Evolutionary conservation across 352 stramenopile genomes (phyloP), one percentile per base, ranked within the genome.

Genomic region (Phytophthora pinifolia): DNA sequence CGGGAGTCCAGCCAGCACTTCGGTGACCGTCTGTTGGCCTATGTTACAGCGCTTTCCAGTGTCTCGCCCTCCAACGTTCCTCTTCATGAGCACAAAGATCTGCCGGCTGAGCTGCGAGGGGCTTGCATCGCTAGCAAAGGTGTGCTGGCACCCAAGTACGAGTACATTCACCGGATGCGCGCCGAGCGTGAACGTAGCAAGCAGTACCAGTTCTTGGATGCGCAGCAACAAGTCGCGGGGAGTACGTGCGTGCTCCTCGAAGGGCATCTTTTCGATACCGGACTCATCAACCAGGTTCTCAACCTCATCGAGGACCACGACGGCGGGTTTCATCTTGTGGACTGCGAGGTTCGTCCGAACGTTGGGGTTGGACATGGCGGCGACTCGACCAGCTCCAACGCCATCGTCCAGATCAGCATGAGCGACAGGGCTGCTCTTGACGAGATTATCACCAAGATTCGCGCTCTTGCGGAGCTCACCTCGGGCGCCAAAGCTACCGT

Each of bases 211-310:
- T 92, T 89, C 53, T 67, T 83, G 41, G 68, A 68, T 54, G 80
- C 83, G 9, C 86, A 88, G 58, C 78, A 83, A 41, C 68, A 88
- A 33, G 67, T 95, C 15, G 84, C 79, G 3, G 83, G 83, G 9
- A 91, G 72, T 64, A 94, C 83, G 1, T 93, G 86, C 37, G 17
- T 97, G 29, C 68, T 86, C 2, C 60, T 97, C 5, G 70, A 97
- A 50, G 96, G 95, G 2, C 95, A 99, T 65, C 73, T 99, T 32
- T 99, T 99, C 66, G 96, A 99, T 80, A 97, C 86, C 9, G 91
- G 92, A 22, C 67, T 98, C 18, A 98, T 99, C 66, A 98, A 98
- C 68, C 85, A 97, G 57, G 71, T 98, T 7, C 72, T 98, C 10
- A 96, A 98, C 72, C 75, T 97, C 12, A 91, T 98, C 50, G 94